Conservation (phyloP, 495 filamentous ascomycete species). For the Pyrenula aspistea region DNA sequence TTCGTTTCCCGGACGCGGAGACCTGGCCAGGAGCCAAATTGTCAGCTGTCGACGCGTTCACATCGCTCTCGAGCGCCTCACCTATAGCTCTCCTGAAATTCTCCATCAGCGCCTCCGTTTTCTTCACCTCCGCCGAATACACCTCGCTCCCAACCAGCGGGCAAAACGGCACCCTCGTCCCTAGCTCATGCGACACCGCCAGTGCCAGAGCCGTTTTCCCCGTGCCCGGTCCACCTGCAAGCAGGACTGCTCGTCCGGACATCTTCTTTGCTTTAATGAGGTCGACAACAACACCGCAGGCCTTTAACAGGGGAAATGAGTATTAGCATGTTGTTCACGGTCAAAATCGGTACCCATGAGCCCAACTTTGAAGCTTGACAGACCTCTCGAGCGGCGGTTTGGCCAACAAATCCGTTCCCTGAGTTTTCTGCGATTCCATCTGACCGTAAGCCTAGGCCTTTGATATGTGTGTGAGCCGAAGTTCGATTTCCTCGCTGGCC, state of each 20-base stretch:
- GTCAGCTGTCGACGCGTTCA: background rate
- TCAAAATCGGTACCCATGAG: background rate
- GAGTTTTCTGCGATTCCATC: conserved; percentile 73
- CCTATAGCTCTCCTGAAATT: conserved; percentile 95
- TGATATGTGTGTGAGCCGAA: conserved; percentile 94
- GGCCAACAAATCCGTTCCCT: conserved; percentile 77
- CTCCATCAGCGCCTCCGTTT: conserved; percentile 97
- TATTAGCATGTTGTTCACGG: conserved; percentile 1
- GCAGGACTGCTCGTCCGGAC: conserved; percentile 84
- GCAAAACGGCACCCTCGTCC: conserved; percentile 94
- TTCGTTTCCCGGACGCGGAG: conserved; percentile 93
- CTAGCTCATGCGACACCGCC: conserved; percentile 88
- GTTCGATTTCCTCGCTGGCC: conserved; percentile 92
- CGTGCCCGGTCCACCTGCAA: conserved; percentile 86
- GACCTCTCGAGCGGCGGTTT: conserved; percentile 77
- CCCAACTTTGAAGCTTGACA: conserved; percentile 6
- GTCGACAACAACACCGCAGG: conserved; percentile 89
- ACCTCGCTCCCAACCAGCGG: conserved; percentile 95
- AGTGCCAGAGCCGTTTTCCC: conserved; percentile 95
- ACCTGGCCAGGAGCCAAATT: conserved; percentile 27
- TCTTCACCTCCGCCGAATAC: conserved; percentile 95
- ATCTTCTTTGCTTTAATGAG: conserved; percentile 92
- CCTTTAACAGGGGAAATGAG: conserved; percentile 34
- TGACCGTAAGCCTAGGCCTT: conserved; percentile 70
- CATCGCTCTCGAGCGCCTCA: conserved; percentile 13